Evolutionary conservation across 202 grass and related monocot species (phyloP).

Genomic region (Cymbopogon flexuosus): DNA sequence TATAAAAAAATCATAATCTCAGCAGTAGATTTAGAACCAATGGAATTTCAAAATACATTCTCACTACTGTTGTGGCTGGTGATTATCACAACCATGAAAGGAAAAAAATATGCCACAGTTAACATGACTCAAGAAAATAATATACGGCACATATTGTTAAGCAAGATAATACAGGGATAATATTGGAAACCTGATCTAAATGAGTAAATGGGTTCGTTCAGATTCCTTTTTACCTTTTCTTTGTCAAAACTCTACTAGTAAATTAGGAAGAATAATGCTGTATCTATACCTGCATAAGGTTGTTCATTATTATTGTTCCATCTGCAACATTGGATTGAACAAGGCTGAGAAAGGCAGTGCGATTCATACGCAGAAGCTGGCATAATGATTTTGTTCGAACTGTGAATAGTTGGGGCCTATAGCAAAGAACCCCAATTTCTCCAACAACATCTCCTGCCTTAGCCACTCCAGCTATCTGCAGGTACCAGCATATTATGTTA

Average conservation of each 20-base stretch:
- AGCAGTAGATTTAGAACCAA: background rate
- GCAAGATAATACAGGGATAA: background rate
- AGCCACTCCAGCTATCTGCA: conserved; percentile 48
- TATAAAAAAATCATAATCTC: background rate
- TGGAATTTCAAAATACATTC: background rate
- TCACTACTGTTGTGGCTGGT: background rate
- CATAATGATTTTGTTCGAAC: conserved; percentile 87
- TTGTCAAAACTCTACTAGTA: background rate
- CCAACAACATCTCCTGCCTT: conserved; percentile 80
- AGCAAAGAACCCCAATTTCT: conserved; percentile 95
- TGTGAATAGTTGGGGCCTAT: conserved; percentile 85
- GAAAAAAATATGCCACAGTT: background rate
- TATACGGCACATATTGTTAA: conserved; percentile 5
- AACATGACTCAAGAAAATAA: background rate
- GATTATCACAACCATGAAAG: background rate
- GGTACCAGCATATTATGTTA: conserved; percentile 20
- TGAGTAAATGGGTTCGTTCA: background rate
- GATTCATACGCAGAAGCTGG: conserved; percentile 83
- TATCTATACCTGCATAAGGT: conserved; percentile 67
- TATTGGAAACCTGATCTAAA: background rate
- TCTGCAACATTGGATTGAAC: conserved; percentile 92
- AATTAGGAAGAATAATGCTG: conserved; percentile 8
- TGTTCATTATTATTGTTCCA: conserved; percentile 92
- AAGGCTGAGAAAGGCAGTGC: conserved; percentile 67
- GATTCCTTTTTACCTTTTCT: background rate